These are phyloP conservation scores for Magnolia officinalis DNA, from an alignment of 164 flowering plant species.

Conservation along the genomic window DNA sequence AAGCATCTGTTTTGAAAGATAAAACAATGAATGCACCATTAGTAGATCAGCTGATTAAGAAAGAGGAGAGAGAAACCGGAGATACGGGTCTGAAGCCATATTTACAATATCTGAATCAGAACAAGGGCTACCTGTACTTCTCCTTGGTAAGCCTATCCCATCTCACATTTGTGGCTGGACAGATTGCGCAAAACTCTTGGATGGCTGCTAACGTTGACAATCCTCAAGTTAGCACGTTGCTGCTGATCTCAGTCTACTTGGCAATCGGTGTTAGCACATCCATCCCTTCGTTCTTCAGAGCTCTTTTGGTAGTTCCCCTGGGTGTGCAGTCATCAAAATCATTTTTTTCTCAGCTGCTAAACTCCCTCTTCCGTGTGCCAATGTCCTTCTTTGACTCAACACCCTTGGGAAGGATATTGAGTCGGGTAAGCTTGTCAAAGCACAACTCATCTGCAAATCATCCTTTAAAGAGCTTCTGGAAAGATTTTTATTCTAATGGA, in stretches of 20 bases:
- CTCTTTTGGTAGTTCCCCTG: slow-evolving; percentile 28
- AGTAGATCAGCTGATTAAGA: slow-evolving; percentile 65
- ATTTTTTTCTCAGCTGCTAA: slow-evolving; percentile 36
- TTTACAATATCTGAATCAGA: slow-evolving; percentile 54
- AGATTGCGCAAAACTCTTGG: slow-evolving; percentile 61
- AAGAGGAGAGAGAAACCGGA: slow-evolving; percentile 58
- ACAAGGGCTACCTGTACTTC: slow-evolving; percentile 54
- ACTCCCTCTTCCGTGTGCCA: slow-evolving; percentile 52
- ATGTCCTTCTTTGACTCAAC: slow-evolving; percentile 55
- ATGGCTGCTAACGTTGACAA: slow-evolving; percentile 65
- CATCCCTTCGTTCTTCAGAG: slow-evolving; percentile 27
- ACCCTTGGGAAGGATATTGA: slow-evolving; percentile 47
- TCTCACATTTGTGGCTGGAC: slow-evolving; percentile 40
- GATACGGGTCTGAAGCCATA: slow-evolving; percentile 75
- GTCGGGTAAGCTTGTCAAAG: slow-evolving; percentile 36
- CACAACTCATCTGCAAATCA: neutral
- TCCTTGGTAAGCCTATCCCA: slow-evolving; percentile 33
- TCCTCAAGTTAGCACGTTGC: slow-evolving; percentile 29
- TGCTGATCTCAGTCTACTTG: slow-evolving; percentile 46
- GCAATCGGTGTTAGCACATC: slow-evolving; percentile 32
- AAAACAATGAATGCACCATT: slow-evolving; percentile 10
- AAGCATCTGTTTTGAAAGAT: slow-evolving; percentile 12
- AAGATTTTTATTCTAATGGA: neutral
- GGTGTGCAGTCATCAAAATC: slow-evolving; percentile 43
- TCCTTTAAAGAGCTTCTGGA: neutral